phyloP scores from a whole-genome alignment of 345 rosid genomes.

The Physaria fendleri region DNA sequence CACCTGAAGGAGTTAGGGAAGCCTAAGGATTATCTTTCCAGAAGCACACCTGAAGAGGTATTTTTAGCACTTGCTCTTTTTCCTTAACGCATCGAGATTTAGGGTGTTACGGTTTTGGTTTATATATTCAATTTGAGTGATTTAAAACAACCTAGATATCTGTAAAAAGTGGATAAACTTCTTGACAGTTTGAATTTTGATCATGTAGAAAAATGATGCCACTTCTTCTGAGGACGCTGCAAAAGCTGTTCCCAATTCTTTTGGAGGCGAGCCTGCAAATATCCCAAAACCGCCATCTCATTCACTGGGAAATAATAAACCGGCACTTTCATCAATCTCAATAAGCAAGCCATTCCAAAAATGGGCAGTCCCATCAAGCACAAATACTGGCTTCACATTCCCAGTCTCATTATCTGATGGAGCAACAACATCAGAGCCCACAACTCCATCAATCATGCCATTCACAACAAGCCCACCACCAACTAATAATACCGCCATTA shows the following conservation, averaged over 20 bases:
- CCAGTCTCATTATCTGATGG: conserved; percentile 55
- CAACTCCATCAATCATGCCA: conserved; percentile 73
- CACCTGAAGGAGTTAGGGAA: conserved; percentile 42
- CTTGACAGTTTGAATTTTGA: conserved; percentile 2
- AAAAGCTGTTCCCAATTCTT: conserved; percentile 25
- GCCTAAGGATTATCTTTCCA: conserved; percentile 28
- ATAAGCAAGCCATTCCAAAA: conserved; percentile 45
- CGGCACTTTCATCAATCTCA: conserved; percentile 49
- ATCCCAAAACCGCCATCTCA: conserved; percentile 42
- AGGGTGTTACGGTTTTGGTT: not conserved
- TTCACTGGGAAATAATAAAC: conserved; percentile 42
- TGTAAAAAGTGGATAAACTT: not conserved
- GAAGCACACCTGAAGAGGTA: conserved; percentile 40
- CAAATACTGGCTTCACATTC: conserved; percentile 55
- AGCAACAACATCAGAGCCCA: conserved; percentile 55
- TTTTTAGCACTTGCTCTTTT: not conserved
- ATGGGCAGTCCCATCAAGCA: conserved; percentile 47
- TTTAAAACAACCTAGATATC: not conserved
- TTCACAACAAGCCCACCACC: conserved; percentile 23
- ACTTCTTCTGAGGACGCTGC: conserved; percentile 36
- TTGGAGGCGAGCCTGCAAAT: conserved; percentile 25
- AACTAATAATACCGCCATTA: conserved; percentile 5
- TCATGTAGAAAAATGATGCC: conserved; percentile 3
- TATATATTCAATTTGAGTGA: too few species aligned
- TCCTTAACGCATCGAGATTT: not conserved